Evolutionary conservation across 495 filamentous ascomycete species (phyloP).

Genomic region (Penicillium waksmanii): DNA sequence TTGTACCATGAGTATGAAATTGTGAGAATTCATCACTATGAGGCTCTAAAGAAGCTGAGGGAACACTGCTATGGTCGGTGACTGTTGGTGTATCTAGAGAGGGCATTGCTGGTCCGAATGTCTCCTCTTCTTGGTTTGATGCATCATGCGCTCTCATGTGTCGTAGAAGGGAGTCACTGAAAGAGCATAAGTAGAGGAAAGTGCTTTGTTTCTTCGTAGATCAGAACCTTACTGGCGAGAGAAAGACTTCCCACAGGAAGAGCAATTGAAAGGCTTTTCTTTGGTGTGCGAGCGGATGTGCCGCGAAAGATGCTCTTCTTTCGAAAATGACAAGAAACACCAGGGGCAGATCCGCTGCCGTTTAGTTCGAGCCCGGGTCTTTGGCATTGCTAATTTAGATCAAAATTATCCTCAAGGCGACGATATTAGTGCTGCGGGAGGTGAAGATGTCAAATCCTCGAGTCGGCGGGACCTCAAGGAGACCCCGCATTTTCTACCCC

Average conservation of each 20-base stretch:
- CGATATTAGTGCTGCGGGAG: neutral
- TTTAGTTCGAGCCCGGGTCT: constrained; percentile 6
- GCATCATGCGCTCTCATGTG: constrained; percentile 19
- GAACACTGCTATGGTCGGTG: neutral
- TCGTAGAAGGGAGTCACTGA: constrained; percentile 30
- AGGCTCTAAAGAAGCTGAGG: neutral
- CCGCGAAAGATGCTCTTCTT: constrained; percentile 36
- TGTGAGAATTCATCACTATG: neutral
- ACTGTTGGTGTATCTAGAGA: neutral
- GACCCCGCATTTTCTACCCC: constrained; percentile 1
- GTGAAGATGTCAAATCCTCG: neutral
- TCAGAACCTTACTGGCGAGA: constrained; percentile 24
- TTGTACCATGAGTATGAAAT: neutral
- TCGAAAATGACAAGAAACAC: constrained; percentile 33
- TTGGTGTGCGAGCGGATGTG: constrained; percentile 39
- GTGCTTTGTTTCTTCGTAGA: neutral
- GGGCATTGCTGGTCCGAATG: neutral
- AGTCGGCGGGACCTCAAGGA: neutral
- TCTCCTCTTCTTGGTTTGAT: neutral
- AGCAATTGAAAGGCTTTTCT: constrained; percentile 38
- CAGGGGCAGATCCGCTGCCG: constrained; percentile 25
- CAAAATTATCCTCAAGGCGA: neutral
- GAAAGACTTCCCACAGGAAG: constrained; percentile 30
- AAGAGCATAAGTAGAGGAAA: neutral
- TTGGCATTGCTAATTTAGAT: constrained; percentile 5